Conservation (phyloP, 495 filamentous ascomycete genomes). For the Rostrohypoxylon terebratum region DNA sequence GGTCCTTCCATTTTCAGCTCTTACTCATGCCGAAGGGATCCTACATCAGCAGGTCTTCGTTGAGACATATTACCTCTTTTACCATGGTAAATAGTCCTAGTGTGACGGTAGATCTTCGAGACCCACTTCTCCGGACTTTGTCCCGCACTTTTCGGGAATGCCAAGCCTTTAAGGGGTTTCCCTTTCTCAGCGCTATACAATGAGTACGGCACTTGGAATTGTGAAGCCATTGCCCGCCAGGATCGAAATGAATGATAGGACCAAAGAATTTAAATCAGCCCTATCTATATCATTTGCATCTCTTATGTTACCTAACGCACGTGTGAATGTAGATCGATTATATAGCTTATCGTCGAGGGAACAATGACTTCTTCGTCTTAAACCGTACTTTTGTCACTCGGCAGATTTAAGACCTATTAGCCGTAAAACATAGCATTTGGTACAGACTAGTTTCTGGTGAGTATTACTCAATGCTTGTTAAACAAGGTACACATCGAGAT, state of each 20-base stretch:
- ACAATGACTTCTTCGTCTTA: no score
- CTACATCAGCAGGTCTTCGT: conserved; percentile 15
- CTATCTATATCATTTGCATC: background rate
- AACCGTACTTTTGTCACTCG: no score
- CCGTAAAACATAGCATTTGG: no score
- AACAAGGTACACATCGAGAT: background rate
- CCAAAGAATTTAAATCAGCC: background rate
- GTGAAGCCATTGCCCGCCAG: background rate
- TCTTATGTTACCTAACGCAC: background rate
- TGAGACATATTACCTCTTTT: conserved; percentile 22
- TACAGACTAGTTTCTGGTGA: no score
- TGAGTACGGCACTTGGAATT: background rate
- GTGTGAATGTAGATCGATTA: no score
- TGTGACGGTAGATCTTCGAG: conserved; percentile 20
- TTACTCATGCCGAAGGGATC: conserved; percentile 18
- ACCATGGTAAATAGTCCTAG: conserved; percentile 5
- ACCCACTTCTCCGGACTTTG: conserved; percentile 22
- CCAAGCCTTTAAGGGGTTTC: background rate
- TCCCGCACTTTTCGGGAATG: background rate
- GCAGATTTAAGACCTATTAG: no score
- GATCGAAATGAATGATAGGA: background rate
- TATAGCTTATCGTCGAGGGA: no score
- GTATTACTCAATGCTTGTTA: no score
- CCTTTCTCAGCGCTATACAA: background rate
- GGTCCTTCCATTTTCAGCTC: background rate